Conservation (phyloP, 2,329 filamentous ascomycete genomes). For the Alternaria dauci region DNA sequence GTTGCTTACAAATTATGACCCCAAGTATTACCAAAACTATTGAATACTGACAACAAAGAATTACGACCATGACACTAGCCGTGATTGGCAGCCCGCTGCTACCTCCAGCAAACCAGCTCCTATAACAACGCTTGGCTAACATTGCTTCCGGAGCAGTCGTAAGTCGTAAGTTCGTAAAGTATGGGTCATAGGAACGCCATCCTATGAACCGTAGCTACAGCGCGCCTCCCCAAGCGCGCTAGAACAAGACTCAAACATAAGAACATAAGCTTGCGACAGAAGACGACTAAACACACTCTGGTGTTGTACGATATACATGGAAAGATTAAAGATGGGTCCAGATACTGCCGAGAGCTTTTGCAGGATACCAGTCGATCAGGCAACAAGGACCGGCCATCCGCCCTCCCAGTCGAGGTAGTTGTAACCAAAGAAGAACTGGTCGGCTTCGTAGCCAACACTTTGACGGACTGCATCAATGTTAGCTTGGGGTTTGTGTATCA, state of each 20-base stretch:
- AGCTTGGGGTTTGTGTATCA: not conserved
- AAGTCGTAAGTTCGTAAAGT: not conserved
- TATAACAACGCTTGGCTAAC: not conserved
- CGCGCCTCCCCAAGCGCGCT: not conserved
- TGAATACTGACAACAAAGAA: not conserved
- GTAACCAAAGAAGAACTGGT: constrained; percentile 42
- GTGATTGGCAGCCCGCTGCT: not conserved
- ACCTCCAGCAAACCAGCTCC: not conserved
- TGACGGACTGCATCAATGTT: constrained; percentile 27
- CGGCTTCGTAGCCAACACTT: constrained; percentile 33
- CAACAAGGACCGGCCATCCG: constrained; percentile 39
- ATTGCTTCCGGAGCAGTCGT: not conserved
- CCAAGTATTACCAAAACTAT: not conserved
- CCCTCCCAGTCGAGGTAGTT: constrained; percentile 42
- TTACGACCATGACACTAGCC: not conserved
- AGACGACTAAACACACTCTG: not conserved
- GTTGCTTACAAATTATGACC: not conserved
- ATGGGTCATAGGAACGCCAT: not conserved
- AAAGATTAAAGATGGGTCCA: not conserved
- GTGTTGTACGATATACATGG: not conserved
- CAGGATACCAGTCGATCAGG: not conserved
- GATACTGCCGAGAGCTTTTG: not conserved
- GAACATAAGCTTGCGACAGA: not conserved
- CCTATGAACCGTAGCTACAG: not conserved
- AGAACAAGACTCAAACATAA: not conserved